phyloP scores from a whole-genome alignment of 768 basidiomycete species.

The Crassisporium funariophilum region DNA sequence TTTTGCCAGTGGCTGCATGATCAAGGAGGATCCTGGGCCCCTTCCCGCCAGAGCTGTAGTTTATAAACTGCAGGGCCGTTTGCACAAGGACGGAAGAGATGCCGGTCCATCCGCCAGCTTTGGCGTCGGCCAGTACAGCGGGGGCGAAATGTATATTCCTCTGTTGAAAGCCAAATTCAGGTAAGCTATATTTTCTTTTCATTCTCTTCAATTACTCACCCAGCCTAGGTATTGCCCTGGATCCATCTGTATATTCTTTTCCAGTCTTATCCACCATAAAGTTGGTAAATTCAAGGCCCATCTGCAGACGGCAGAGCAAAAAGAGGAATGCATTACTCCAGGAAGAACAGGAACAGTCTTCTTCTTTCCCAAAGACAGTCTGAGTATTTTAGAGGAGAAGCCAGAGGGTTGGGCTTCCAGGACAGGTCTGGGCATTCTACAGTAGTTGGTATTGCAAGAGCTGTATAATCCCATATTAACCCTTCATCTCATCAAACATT shows the following conservation, averaged over 20 bases:
- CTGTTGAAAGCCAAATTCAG: slow-evolving; percentile 10
- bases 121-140: slow-evolving; percentile 4
- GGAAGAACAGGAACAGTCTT: slow-evolving; percentile 13
- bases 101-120: slow-evolving; percentile 10
- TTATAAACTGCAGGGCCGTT: slow-evolving; percentile 14
- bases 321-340: slow-evolving; percentile 2
- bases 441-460: no score
- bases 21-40: slow-evolving; percentile 10
- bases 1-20: slow-evolving; percentile 8
- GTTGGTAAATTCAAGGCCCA: neutral
- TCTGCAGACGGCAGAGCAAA: neutral
- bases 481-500: no score
- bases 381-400: neutral
- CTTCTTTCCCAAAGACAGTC: slow-evolving; percentile 11
- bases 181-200: slow-evolving; percentile 6
- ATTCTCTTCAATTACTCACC: neutral
- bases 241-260: slow-evolving; percentile 10
- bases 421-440: no score
- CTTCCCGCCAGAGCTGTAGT: slow-evolving; percentile 12
- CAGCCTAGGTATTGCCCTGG: slow-evolving; percentile 12
- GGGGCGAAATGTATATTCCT: slow-evolving; percentile 17
- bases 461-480: no score
- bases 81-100: slow-evolving; percentile 13
- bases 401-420: neutral
- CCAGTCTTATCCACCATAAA: slow-evolving; percentile 10